Base-by-base conservation (phyloP, 2,329 filamentous ascomycete genomes). In the Cladorrhinum sp. region DNA sequence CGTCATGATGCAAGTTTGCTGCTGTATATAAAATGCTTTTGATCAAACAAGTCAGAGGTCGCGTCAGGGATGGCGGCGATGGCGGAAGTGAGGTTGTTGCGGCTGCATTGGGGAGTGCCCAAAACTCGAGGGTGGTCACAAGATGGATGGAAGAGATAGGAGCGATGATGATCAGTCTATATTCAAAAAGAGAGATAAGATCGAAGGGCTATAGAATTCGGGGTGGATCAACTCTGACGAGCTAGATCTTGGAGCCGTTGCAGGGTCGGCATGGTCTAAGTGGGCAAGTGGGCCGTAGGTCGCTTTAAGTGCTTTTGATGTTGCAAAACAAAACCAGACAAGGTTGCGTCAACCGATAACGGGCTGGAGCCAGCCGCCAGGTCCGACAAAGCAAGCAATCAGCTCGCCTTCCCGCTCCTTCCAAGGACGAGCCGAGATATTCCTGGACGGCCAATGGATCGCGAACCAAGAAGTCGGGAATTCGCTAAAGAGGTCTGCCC, bases 1-100 rank as follows among this genome's bases (percentile, higher is more conserved):
- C 10, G 62, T 61, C 63, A 67, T 68, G 20, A 22, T 62, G 25
- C 7, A 13, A n/a, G n/a, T n/a, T n/a, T n/a, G n/a, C n/a, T 49
- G 9, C 5, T 22, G 9, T 27, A 16, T 32, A 12, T 16, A n/a
- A 8, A 41, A 2, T 23, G 41, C 27, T 1, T 38, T 24, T 1
- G 29, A 24, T 12, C 7, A 9, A 29, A 18, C 50, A 16, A 27
- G 20, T 53, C 41, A 29, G 13, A 20, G 16, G 18, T 20, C 27
- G 12, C 29, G 59, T 62, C 53, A 65, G 20, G 61, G 62, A 49
- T 63, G 60, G 52, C 51, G 57, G 29, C 60, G 58, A 57, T 62
- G 65, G 55, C 56, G 62, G 38, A 64, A 65, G 22, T 53, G 57
- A 3, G 57, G 58, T 51, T 61, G 59, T 23, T 48, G 56, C 57